These are phyloP conservation scores for Chlamydomonas sp. DNA, from an alignment of 139 green algal genomes.

Conservation along the genomic window DNA sequence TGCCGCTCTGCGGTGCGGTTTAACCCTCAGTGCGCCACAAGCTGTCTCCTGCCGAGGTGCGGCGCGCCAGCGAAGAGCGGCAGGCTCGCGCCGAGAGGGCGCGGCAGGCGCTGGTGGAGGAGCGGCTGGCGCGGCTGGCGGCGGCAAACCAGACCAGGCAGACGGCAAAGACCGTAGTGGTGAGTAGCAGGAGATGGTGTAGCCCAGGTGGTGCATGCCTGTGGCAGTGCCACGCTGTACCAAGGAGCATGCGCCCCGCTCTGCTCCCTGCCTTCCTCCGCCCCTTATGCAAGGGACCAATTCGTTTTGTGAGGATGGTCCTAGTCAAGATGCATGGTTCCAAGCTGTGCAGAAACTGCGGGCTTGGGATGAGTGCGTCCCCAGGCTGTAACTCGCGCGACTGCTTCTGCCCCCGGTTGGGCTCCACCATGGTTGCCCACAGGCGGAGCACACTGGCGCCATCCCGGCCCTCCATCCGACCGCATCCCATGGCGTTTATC, in stretches of 20 bases:
- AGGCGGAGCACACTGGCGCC: background rate
- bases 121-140: constrained; percentile 47
- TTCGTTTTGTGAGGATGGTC: no score
- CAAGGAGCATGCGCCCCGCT: no score
- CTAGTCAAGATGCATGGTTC: no score
- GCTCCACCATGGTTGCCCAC: no score
- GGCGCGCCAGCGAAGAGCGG: constrained; percentile 48
- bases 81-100: constrained; percentile 61
- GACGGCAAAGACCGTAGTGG: constrained; percentile 35
- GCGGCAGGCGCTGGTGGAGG: constrained; percentile 52
- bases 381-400: no score
- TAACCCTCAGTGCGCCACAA: background rate
- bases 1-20: background rate
- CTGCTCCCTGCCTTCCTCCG: no score
- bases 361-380: no score
- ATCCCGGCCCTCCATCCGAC: background rate
- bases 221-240: no score
- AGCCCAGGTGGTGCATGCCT: no score
- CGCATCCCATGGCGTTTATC: background rate
- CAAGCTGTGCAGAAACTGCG: no score
- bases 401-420: no score
- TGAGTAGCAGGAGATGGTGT: background rate
- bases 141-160: constrained; percentile 43
- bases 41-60: constrained; percentile 42
- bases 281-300: no score